phyloP scores from a whole-genome alignment of 192 early-diverging fungal species.

The Gorgonomyces haynaldii region DNA sequence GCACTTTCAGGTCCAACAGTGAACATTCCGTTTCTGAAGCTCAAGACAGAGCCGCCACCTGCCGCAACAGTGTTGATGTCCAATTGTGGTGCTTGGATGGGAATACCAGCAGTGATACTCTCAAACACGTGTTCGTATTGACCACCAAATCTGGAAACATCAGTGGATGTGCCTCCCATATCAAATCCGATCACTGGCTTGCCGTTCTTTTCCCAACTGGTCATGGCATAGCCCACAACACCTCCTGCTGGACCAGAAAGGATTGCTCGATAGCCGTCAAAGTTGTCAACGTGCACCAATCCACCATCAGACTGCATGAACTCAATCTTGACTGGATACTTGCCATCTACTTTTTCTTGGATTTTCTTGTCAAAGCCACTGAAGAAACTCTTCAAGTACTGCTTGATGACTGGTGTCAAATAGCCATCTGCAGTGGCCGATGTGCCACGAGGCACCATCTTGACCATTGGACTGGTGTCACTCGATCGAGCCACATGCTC shows the following conservation, averaged over 20 bases:
- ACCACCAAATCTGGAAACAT: conserved; percentile 87
- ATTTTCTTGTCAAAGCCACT: conserved; percentile 72
- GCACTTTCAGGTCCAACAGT: conserved; percentile 83
- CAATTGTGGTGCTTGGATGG: conserved; percentile 90
- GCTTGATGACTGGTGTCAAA: conserved; percentile 80
- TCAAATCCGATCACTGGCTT: conserved; percentile 87
- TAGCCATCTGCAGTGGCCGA: conserved; percentile 88
- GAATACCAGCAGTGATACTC: conserved; percentile 70
- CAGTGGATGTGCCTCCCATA: conserved; percentile 68
- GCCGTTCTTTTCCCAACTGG: conserved; percentile 28
- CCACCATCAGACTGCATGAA: conserved; percentile 99
- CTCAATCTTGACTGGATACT: conserved; percentile 48
- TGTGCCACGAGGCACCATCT: conserved; percentile 85
- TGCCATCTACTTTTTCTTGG: conserved; percentile 11
- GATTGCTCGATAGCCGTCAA: conserved; percentile 81
- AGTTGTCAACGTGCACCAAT: conserved; percentile 69
- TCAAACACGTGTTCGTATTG: conserved; percentile 89
- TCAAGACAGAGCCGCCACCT: conserved; percentile 85
- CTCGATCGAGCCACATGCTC: conserved; percentile 76
- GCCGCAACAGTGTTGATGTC: conserved; percentile 96
- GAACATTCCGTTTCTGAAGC: conserved; percentile 89
- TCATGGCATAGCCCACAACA: conserved; percentile 74
- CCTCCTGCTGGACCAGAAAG: conserved; percentile 92
- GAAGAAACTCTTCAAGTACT: conserved; percentile 76
- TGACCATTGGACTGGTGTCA: conserved; percentile 80